phyloP scores from a whole-genome alignment of 805 yeast genomes.

The Kregervanrija delftensis region DNA sequence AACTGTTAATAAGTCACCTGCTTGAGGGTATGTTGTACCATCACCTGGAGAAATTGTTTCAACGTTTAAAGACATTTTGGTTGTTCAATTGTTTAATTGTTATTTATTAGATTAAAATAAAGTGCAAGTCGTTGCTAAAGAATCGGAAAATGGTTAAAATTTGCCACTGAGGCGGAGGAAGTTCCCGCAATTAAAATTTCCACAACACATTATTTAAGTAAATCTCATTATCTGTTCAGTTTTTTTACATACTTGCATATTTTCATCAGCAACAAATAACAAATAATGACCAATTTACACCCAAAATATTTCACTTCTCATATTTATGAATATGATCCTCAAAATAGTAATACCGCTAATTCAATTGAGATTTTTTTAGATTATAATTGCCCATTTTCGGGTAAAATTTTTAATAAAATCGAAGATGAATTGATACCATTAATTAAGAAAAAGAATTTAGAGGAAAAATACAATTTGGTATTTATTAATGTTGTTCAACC shows the following conservation, averaged over 20 bases:
- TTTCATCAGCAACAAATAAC: not conserved
- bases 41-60: constrained; percentile 50
- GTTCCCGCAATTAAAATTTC: not conserved
- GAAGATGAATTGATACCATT: constrained; percentile 46
- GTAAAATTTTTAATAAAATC: constrained; percentile 54
- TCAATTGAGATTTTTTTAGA: constrained; percentile 62
- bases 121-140: not conserved
- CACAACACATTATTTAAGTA: too few species aligned
- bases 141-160: too few species aligned
- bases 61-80: constrained; percentile 18
- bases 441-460: constrained; percentile 33
- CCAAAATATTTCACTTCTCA: constrained; percentile 20
- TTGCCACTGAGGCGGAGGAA: not conserved
- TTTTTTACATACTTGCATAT: too few species aligned
- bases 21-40: constrained; percentile 77
- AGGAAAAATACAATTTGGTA: constrained; percentile 50
- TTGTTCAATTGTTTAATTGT: not conserved
- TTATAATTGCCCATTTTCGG: constrained; percentile 73
- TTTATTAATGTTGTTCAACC: constrained; percentile 79
- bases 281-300: constrained; percentile 17
- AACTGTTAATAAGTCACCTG: constrained; percentile 85
- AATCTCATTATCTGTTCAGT: too few species aligned
- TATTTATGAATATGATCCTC: constrained; percentile 7
- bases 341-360: constrained; percentile 4
- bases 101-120: not conserved